Base-by-base conservation (phyloP, 495 filamentous ascomycete species). In the Penicillium nucicola region DNA sequence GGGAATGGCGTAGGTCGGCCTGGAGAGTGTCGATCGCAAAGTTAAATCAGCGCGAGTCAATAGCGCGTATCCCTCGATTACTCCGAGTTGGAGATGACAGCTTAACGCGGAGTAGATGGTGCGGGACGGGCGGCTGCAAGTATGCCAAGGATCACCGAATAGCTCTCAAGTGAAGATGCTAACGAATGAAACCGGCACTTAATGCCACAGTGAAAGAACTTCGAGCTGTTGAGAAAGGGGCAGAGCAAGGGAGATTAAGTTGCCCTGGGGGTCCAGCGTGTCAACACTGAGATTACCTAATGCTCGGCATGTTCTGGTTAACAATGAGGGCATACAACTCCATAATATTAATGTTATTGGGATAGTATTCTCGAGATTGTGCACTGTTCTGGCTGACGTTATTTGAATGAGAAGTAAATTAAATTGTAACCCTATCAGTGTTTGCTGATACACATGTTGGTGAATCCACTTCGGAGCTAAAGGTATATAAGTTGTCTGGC, bases 141-240 rank as follows among this genome's bases (percentile, higher is more conserved):
- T 28, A 9, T 8, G 42, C 18, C n/a, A 33, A 37, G 32, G 33
- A 39, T 9, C 25, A 35, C 8, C 41, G 22, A 36, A 31, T 23
- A 17, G 42, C 17, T 46, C 42, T 39, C 7, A 6, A 45, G 18
- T 3, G n/a, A 20, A 13, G n/a, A 11, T 35, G 14, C 20, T 53
- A 84, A 84, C 76, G 82, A 85, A 68, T 66, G 82, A 65, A 83
- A 81, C 69, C 57, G 77, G 80, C 70, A 84, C 67, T 33, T 66
- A 82, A 75, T 80, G 77, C 78, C 78, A 55, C 48, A 37, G 42
- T 15, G 45, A 48, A 46, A 55, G n/a, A n/a, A n/a, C n/a, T n/a
- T 47, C 40, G 48, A 45, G 44, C 12, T 22, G 8, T 22, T 14
- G 46, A 50, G 9, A 37, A 48, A 45, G 47, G 32, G 18, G 50